These are phyloP conservation scores for Arabidopsis arenosa DNA, from an alignment of 345 rosid species.

Conservation along the genomic window DNA sequence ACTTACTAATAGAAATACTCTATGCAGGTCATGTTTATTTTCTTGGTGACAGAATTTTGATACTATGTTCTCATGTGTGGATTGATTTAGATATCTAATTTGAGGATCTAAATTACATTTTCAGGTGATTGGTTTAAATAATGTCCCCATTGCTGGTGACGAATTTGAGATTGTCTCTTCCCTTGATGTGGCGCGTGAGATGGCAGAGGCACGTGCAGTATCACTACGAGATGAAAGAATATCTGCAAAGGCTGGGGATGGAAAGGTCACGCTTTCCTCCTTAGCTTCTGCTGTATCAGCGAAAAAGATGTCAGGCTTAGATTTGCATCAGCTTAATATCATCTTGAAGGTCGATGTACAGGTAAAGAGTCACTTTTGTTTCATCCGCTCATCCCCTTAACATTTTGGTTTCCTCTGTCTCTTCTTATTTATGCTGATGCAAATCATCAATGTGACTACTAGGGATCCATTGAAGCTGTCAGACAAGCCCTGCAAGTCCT, in stretches of 20 bases:
- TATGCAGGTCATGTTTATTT: slow-evolving; percentile 20
- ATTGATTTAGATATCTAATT: slow-evolving; percentile 19
- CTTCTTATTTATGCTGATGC: slow-evolving; percentile 13
- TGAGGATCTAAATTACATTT: slow-evolving; percentile 25
- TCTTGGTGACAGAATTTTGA: neutral
- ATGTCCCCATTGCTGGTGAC: slow-evolving; percentile 90
- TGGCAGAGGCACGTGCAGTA: slow-evolving; percentile 76
- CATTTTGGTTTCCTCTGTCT: slow-evolving; percentile 23
- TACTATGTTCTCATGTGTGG: slow-evolving; percentile 5
- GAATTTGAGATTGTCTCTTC: slow-evolving; percentile 86
- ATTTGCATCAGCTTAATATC: slow-evolving; percentile 93
- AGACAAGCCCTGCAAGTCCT: slow-evolving; percentile 93
- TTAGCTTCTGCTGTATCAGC: slow-evolving; percentile 89
- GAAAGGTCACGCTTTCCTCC: slow-evolving; percentile 94
- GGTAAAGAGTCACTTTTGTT: slow-evolving; percentile 51
- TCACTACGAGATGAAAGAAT: slow-evolving; percentile 77
- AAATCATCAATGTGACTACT: slow-evolving; percentile 42
- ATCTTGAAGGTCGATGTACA: slow-evolving; percentile 95
- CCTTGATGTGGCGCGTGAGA: slow-evolving; percentile 88
- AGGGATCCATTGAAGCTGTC: slow-evolving; percentile 98
- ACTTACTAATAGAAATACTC: slow-evolving; percentile 23
- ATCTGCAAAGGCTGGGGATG: slow-evolving; percentile 95
- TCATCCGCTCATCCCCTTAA: neutral
- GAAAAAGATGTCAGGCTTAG: slow-evolving; percentile 83
- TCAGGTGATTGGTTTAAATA: slow-evolving; percentile 90